Percentiles rank a stretch among this genome's conserved stretches.
Conservation (phyloP, 2,329 filamentous ascomycete genomes). For the Fusarium anthophilum region DNA sequence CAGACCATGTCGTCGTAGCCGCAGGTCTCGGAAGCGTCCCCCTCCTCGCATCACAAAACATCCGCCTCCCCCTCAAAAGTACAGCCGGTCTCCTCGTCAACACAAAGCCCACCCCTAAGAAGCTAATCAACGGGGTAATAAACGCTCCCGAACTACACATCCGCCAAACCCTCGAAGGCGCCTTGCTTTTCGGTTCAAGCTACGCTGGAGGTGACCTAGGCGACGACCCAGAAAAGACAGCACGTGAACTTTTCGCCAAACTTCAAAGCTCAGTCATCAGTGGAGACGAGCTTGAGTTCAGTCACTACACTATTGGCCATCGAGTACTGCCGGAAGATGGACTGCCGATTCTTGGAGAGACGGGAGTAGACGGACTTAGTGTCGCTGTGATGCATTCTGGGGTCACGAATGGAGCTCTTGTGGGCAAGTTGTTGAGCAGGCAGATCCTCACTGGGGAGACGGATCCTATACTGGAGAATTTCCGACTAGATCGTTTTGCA, state of each 20-base stretch:
- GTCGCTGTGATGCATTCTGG: constrained; percentile 26
- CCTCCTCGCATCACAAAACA: constrained; percentile 3
- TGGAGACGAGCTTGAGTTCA: constrained; percentile 1
- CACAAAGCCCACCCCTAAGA: constrained; percentile 1
- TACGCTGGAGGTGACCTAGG: constrained; percentile 2
- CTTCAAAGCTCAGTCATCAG: not conserved
- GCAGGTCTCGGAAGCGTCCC: constrained; percentile 17
- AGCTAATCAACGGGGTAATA: not conserved
- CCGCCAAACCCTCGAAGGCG: constrained; percentile 8
- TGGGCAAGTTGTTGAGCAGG: constrained; percentile 10
- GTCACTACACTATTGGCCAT: constrained; percentile 14
- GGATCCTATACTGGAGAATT: not conserved
- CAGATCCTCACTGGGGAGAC: not conserved
- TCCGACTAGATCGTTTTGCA: not conserved
- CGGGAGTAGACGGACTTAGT: not conserved
- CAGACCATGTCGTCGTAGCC: constrained; percentile 13
- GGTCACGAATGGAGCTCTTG: constrained; percentile 18
- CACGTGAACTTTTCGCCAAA: constrained; percentile 3
- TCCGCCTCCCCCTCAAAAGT: not conserved
- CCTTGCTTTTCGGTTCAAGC: not conserved
- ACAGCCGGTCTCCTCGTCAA: constrained; percentile 13
- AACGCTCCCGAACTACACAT: constrained; percentile 8
- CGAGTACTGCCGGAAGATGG: constrained; percentile 1
- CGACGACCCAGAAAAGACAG: constrained; percentile 13
- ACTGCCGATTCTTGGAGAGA: constrained; percentile 15